phyloP scores from a whole-genome alignment of 306 rosid genomes.

The Potentilla sterilis region DNA sequence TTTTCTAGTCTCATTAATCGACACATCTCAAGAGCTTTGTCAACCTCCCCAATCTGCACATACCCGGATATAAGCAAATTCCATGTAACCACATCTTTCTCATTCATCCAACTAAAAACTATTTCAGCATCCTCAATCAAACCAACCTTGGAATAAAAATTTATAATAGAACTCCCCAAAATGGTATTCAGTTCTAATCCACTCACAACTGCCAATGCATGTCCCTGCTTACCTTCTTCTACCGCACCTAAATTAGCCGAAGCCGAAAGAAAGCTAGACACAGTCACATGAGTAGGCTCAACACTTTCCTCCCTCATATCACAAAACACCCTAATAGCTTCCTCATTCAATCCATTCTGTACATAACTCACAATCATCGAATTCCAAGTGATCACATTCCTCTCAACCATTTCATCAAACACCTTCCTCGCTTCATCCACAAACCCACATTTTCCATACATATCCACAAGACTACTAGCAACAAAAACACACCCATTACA shows the following conservation, averaged over 20 bases:
- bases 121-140: constrained; percentile 60
- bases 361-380: constrained; percentile 58
- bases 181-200: constrained; percentile 55
- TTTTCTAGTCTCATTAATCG: constrained; percentile 45
- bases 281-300: constrained; percentile 56
- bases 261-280: constrained; percentile 64
- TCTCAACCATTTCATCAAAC: constrained; percentile 58
- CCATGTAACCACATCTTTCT: constrained; percentile 76
- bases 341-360: constrained; percentile 58
- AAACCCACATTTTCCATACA: constrained; percentile 84
- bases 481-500: constrained; percentile 59
- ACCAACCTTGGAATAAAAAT: constrained; percentile 79
- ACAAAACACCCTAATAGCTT: constrained; percentile 51
- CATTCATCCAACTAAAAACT: constrained; percentile 43
- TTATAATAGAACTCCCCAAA: constrained; percentile 70
- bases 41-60: constrained; percentile 50
- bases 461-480: constrained; percentile 66
- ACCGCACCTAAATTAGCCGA: constrained; percentile 54
- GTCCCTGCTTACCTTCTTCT: constrained; percentile 76
- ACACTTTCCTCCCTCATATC: constrained; percentile 52
- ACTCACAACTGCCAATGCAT: constrained; percentile 47
- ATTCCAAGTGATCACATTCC: constrained; percentile 70
- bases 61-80: constrained; percentile 72
- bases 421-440: constrained; percentile 60
- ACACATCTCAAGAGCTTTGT: constrained; percentile 55